Evolutionary conservation across 2,329 filamentous ascomycete species (phyloP).

Genomic region (Cyphellophora attinorum): DNA sequence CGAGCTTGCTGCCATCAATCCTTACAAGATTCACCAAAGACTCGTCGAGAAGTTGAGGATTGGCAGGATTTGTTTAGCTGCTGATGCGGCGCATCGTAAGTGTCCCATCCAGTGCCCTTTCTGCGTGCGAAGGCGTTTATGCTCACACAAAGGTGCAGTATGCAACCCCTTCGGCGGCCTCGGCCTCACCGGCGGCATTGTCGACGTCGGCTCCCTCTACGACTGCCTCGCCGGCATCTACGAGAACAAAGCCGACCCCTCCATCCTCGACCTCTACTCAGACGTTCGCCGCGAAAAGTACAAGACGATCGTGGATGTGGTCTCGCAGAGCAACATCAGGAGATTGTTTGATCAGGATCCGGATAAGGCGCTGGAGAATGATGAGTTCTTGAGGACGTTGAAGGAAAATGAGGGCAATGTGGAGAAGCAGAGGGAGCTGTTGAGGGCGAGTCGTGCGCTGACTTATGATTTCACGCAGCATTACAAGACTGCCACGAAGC

Average conservation of each 20-base stretch:
- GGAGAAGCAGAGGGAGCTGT: slow-evolving; percentile 14
- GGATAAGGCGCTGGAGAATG: slow-evolving; percentile 26
- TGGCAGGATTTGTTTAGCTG: slow-evolving; percentile 47
- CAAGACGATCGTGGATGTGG: slow-evolving; percentile 27
- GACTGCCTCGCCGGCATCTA: slow-evolving; percentile 45
- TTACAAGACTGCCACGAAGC: slow-evolving; percentile 7
- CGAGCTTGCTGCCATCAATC: slow-evolving; percentile 46
- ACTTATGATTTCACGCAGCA: slow-evolving; percentile 15
- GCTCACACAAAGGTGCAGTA: too few species aligned
- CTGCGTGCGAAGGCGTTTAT: too few species aligned
- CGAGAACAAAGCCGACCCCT: slow-evolving; percentile 27
- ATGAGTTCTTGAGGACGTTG: slow-evolving; percentile 27
- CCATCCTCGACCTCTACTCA: slow-evolving; percentile 35
- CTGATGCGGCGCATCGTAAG: slow-evolving; percentile 48
- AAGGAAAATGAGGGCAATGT: slow-evolving; percentile 23
- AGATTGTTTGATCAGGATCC: slow-evolving; percentile 26
- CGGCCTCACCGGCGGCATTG: slow-evolving; percentile 54
- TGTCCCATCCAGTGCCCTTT: neutral
- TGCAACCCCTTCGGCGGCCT: slow-evolving; percentile 49
- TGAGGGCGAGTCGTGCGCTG: slow-evolving; percentile 9
- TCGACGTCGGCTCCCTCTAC: slow-evolving; percentile 52
- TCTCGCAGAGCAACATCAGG: slow-evolving; percentile 32
- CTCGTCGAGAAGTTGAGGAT: slow-evolving; percentile 48
- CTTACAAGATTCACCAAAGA: slow-evolving; percentile 54
- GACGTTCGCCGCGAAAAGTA: slow-evolving; percentile 31